These are phyloP conservation scores for Marchantia polymorpha DNA, from an alignment of 225 moss, liverwort and hornwort species.

Conservation along the genomic window DNA sequence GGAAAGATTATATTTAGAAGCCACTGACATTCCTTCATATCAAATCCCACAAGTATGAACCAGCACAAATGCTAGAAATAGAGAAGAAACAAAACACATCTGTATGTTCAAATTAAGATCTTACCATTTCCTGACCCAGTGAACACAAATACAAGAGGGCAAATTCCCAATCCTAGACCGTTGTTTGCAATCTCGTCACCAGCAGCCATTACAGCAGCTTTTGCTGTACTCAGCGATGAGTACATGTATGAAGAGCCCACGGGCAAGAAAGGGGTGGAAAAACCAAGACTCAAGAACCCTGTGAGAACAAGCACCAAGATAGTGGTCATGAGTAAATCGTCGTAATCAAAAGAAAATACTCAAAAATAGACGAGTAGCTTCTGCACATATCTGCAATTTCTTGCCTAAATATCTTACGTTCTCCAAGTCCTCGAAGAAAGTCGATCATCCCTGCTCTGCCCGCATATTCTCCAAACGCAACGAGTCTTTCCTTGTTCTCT, in stretches of 20 bases:
- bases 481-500: slow-evolving; percentile 59
- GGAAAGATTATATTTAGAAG: no score
- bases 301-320: slow-evolving; percentile 23
- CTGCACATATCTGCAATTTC: background rate
- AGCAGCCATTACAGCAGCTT: slow-evolving; percentile 75
- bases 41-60: background rate
- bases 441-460: slow-evolving; percentile 96
- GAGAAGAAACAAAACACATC: background rate
- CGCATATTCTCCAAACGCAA: slow-evolving; percentile 94
- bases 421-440: slow-evolving; percentile 83
- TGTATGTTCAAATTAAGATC: background rate
- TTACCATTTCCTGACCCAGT: slow-evolving; percentile 93
- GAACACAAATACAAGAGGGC: slow-evolving; percentile 87
- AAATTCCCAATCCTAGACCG: slow-evolving; percentile 79
- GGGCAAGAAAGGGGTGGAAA: slow-evolving; percentile 87
- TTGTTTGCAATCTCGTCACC: slow-evolving; percentile 84
- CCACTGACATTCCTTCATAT: no score
- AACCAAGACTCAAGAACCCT: slow-evolving; percentile 83
- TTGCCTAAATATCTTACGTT: slow-evolving; percentile 52
- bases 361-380: background rate
- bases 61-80: background rate
- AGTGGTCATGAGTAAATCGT: background rate
- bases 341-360: background rate
- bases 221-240: slow-evolving; percentile 74
- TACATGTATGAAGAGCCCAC: slow-evolving; percentile 96